These are phyloP conservation scores for Talaromyces sp. DNA, from an alignment of 2,329 filamentous ascomycete genomes.

Conservation along the genomic window DNA sequence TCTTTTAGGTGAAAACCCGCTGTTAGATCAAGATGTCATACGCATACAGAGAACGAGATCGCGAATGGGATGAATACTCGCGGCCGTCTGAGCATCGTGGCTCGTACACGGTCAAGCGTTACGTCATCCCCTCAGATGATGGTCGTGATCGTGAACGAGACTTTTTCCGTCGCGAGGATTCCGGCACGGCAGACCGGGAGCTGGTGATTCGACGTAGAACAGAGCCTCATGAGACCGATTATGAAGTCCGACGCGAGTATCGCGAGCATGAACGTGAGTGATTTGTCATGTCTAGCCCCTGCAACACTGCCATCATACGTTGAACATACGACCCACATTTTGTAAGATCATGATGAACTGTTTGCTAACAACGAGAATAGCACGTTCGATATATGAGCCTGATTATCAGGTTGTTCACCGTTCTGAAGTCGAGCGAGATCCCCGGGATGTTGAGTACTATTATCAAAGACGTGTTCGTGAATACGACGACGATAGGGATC, in stretches of 20 bases:
- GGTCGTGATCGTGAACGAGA: conserved; percentile 34
- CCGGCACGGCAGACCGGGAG: conserved; percentile 36
- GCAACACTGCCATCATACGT: conserved; percentile 1
- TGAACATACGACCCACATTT: not conserved
- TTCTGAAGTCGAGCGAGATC: conserved; percentile 49
- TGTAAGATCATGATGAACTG: conserved; percentile 3
- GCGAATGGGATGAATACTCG: conserved; percentile 41
- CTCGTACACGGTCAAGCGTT: conserved; percentile 59
- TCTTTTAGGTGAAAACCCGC: not conserved
- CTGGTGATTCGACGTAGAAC: conserved; percentile 44
- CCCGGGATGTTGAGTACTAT: conserved; percentile 59
- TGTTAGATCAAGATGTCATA: conserved; percentile 31
- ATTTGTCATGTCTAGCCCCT: conserved; percentile 12
- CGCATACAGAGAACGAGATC: conserved; percentile 39
- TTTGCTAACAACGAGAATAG: conserved; percentile 38
- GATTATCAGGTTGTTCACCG: conserved; percentile 60
- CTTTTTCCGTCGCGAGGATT: conserved; percentile 32
- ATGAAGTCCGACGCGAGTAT: conserved; percentile 43
- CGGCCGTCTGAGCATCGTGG: conserved; percentile 39
- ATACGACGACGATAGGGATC: conserved; percentile 48
- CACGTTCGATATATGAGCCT: conserved; percentile 53
- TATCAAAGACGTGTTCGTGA: conserved; percentile 57
- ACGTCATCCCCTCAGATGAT: conserved; percentile 47
- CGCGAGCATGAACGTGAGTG: conserved; percentile 45
- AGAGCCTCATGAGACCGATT: conserved; percentile 49